phyloP scores from a whole-genome alignment of 805 yeast species.

The Pichia deserticola region DNA sequence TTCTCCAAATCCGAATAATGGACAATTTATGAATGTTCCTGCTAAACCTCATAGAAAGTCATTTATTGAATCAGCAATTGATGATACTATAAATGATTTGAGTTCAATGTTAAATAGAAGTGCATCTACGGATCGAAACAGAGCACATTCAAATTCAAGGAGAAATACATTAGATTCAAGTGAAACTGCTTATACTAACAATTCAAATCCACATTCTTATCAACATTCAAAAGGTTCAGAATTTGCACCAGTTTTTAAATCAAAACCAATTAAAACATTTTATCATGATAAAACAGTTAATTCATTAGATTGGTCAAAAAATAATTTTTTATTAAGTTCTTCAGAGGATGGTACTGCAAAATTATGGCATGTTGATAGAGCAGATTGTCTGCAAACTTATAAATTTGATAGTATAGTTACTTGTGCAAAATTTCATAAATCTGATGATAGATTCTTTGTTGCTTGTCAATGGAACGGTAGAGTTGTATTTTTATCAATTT shows the following conservation, averaged over 20 bases:
- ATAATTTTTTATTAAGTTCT: conserved; percentile 69
- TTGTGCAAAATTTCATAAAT: conserved; percentile 69
- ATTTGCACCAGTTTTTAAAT: conserved; percentile 75
- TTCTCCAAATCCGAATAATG: background rate
- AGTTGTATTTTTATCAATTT: conserved; percentile 75
- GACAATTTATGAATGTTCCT: background rate
- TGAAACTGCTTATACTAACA: background rate
- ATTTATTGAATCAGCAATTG: conserved; percentile 7
- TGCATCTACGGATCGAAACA: background rate
- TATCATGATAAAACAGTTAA: conserved; percentile 61
- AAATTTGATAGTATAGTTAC: conserved; percentile 79
- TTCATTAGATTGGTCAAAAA: conserved; percentile 83
- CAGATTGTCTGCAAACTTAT: conserved; percentile 54
- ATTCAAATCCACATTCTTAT: background rate
- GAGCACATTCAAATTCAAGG: conserved; percentile 1
- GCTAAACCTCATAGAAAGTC: conserved; percentile 1
- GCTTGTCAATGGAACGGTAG: conserved; percentile 76
- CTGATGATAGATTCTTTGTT: conserved; percentile 78
- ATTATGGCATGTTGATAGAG: conserved; percentile 77
- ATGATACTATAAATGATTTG: conserved; percentile 11
- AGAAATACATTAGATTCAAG: conserved; percentile 3
- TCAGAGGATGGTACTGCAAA: conserved; percentile 81
- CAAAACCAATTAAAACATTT: conserved; percentile 52
- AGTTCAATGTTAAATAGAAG: conserved; percentile 9
- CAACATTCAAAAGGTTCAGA: conserved; percentile 13